Evolutionary conservation across 169 alveolate genomes (phyloP).

Genomic region (Eimeria maxima): DNA sequence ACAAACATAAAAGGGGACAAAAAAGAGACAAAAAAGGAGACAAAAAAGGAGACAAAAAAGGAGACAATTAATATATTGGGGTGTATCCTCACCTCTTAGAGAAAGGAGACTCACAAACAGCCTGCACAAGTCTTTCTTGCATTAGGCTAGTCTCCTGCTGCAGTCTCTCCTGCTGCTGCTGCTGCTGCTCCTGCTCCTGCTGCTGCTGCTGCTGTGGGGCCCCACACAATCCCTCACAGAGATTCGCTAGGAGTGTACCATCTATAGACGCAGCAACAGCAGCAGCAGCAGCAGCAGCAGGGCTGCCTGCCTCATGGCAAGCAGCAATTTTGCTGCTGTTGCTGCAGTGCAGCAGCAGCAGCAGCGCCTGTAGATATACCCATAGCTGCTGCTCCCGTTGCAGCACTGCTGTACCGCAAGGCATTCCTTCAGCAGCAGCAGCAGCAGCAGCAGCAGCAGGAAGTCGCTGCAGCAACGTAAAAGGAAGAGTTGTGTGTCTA

Average conservation of each 20-base stretch:
- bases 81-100: conserved; percentile 16
- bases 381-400: conserved; percentile 52
- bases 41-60: background rate
- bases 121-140: conserved; percentile 63
- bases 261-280: conserved; percentile 30
- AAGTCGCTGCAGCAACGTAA: conserved; percentile 61
- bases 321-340: background rate
- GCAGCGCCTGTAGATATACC: conserved; percentile 33
- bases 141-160: background rate
- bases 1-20: too few relatives aligned
- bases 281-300: too few relatives aligned
- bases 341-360: conserved; percentile 4
- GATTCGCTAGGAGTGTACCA: conserved; percentile 18
- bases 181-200: conserved; percentile 44
- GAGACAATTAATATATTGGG: background rate
- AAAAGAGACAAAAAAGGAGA: background rate
- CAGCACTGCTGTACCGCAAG: conserved; percentile 70
- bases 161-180: background rate
- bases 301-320: background rate
- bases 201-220: conserved; percentile 45
- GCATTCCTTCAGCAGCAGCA: too few relatives aligned
- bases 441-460: conserved; percentile 36
- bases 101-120: conserved; percentile 40
- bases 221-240: conserved; percentile 29
- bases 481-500: conserved; percentile 54